These are phyloP conservation scores for Asterophora parasitica DNA, from an alignment of 768 basidiomycete species.

Conservation along the genomic window DNA sequence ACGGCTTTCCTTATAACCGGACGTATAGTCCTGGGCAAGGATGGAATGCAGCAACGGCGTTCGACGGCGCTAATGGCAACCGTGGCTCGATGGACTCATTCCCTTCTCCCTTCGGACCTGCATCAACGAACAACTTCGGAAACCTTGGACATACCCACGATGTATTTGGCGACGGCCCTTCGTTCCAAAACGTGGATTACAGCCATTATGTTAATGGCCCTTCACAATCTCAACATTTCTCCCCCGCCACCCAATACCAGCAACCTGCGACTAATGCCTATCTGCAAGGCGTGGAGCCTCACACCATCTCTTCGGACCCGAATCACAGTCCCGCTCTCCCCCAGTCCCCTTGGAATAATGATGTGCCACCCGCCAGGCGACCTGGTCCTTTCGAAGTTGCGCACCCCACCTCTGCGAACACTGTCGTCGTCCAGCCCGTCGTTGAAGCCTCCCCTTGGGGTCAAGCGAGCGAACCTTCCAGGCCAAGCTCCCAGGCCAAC, in stretches of 20 bases:
- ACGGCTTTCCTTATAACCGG: constrained; percentile 34
- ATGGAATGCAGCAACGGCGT: constrained; percentile 15
- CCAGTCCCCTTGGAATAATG: constrained; percentile 35
- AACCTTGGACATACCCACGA: constrained; percentile 11
- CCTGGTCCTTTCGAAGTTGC: constrained; percentile 38
- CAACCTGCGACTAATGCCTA: constrained; percentile 10
- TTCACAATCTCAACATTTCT: constrained; percentile 16
- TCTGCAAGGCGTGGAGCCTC: constrained; percentile 10
- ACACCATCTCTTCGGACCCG: constrained; percentile 16
- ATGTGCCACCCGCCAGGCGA: constrained; percentile 24
- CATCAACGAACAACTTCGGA: constrained; percentile 8
- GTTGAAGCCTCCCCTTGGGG: constrained; percentile 36
- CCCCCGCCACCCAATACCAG: constrained; percentile 12
- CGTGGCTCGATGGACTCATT: constrained; percentile 13
- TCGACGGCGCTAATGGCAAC: constrained; percentile 11
- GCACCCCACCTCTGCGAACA: constrained; percentile 39
- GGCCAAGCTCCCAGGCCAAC: constrained; percentile 22
- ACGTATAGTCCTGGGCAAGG: constrained; percentile 27
- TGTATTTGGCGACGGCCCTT: constrained; percentile 4
- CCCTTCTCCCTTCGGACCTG: constrained; percentile 15
- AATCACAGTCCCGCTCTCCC: constrained; percentile 17
- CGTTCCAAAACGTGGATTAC: constrained; percentile 10
- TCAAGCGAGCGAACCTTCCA: constrained; percentile 21
- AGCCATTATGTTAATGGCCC: constrained; percentile 10
- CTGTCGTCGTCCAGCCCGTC: constrained; percentile 20